Percentiles rank a stretch among this genome's conserved stretches.
Evolutionary conservation across 2,329 filamentous ascomycete genomes (phyloP).

Genomic region (Microsporum canis): DNA sequence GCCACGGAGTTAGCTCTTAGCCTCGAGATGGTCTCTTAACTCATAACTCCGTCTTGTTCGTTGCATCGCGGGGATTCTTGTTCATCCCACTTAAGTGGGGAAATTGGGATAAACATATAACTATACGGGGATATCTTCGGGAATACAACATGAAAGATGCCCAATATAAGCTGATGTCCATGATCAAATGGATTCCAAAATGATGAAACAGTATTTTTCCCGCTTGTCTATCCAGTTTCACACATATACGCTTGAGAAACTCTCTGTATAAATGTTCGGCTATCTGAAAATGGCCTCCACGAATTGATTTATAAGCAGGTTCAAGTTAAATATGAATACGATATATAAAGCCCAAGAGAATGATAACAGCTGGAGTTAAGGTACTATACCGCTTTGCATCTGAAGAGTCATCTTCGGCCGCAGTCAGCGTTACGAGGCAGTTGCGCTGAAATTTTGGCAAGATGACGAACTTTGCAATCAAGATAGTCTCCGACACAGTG

Average conservation of each 20-base stretch:
- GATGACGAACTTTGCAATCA: slow-evolving; percentile 67
- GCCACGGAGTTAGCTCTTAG: not conserved
- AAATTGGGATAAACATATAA: too few relatives aligned
- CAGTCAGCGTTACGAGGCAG: not conserved
- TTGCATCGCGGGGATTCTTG: not conserved
- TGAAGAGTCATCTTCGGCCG: not conserved
- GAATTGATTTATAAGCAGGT: not conserved
- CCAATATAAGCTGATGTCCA: too few relatives aligned
- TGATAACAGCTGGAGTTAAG: not conserved
- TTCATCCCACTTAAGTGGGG: not conserved
- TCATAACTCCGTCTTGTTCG: not conserved
- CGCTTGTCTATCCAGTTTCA: too few relatives aligned
- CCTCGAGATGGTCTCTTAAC: not conserved
- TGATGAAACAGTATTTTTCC: too few relatives aligned
- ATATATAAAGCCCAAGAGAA: not conserved
- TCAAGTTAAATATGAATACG: too few relatives aligned
- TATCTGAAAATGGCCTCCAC: not conserved
- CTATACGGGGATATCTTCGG: too few relatives aligned
- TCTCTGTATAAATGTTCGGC: not conserved
- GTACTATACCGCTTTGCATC: not conserved
- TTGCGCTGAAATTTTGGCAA: not conserved
- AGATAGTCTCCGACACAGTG: slow-evolving; percentile 68
- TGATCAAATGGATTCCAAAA: too few relatives aligned
- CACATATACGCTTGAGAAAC: too few relatives aligned
- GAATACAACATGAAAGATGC: too few relatives aligned